Evolutionary conservation across 208 protist genomes (phyloP).

Genomic region (Crithidia fasciculata): DNA sequence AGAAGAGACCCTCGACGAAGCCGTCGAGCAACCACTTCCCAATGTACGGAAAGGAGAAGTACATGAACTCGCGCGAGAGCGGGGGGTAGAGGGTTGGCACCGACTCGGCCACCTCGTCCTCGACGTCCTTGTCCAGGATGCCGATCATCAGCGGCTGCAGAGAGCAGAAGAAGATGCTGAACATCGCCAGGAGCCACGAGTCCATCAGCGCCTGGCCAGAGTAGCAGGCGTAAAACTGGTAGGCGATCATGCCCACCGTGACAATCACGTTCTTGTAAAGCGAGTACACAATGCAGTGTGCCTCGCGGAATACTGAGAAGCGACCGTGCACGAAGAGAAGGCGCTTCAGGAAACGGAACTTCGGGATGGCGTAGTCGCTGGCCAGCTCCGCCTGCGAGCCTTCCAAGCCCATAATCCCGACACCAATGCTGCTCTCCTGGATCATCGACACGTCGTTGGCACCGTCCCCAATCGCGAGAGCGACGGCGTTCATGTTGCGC

Average conservation of each 20-base stretch:
- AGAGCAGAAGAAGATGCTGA: conserved; percentile 82
- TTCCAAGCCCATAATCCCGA: conserved; percentile 96
- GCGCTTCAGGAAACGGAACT: conserved; percentile 90
- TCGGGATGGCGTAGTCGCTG: conserved; percentile 92
- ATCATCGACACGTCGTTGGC: conserved; percentile 96
- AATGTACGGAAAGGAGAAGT: conserved; percentile 72
- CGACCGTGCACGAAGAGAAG: conserved; percentile 95
- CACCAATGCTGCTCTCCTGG: conserved; percentile 92
- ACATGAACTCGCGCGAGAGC: conserved; percentile 70
- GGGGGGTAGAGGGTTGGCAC: conserved; percentile 70
- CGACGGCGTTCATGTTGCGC: conserved; percentile 49
- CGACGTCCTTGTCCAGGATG: conserved; percentile 89
- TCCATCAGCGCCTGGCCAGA: conserved; percentile 88
- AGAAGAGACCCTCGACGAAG: conserved; percentile 49
- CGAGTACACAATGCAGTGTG: conserved; percentile 90
- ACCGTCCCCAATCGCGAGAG: conserved; percentile 85
- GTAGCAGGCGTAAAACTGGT: conserved; percentile 82
- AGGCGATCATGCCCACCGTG: conserved; percentile 79
- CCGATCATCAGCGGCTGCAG: conserved; percentile 83
- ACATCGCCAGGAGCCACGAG: conserved; percentile 84
- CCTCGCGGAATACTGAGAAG: conserved; percentile 90
- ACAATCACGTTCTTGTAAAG: conserved; percentile 97
- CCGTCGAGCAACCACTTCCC: conserved; percentile 70
- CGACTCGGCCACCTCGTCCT: conserved; percentile 81
- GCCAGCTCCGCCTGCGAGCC: conserved; percentile 94